Evolutionary conservation across 805 yeast species (phyloP).

Genomic region (Metschnikowia colocasiae): DNA sequence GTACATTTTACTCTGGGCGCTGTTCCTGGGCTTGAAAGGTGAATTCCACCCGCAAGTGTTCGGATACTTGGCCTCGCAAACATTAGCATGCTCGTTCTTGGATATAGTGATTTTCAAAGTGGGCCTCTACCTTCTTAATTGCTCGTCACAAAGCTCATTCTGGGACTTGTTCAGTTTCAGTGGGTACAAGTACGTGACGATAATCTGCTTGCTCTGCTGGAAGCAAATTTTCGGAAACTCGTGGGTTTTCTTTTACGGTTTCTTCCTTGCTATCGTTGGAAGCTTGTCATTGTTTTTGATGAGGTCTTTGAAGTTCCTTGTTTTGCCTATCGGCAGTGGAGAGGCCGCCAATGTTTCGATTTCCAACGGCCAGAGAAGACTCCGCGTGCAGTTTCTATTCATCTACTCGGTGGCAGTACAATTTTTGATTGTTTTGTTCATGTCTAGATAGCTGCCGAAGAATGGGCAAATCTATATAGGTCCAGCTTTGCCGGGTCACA

Average conservation of each 20-base stretch:
- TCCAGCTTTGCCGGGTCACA: background rate
- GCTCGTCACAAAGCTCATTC: slow-evolving; percentile 54
- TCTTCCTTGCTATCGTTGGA: slow-evolving; percentile 32
- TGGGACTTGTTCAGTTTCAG: slow-evolving; percentile 87
- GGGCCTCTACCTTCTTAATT: slow-evolving; percentile 76
- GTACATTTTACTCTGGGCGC: slow-evolving; percentile 78
- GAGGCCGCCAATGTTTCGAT: slow-evolving; percentile 52
- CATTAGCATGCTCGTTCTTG: slow-evolving; percentile 73
- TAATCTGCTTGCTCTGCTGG: slow-evolving; percentile 52
- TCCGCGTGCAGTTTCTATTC: slow-evolving; percentile 83
- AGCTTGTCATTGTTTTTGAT: slow-evolving; percentile 58
- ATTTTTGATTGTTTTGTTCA: slow-evolving; percentile 67
- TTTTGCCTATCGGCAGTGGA: slow-evolving; percentile 48
- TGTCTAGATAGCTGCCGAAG: slow-evolving; percentile 29
- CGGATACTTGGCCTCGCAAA: slow-evolving; percentile 82
- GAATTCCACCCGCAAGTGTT: slow-evolving; percentile 90
- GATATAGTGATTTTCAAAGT: slow-evolving; percentile 75
- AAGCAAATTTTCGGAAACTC: slow-evolving; percentile 42
- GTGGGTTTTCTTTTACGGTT: slow-evolving; percentile 34
- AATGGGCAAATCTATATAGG: background rate
- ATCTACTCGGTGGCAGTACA: slow-evolving; percentile 82
- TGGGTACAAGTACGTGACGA: slow-evolving; percentile 91
- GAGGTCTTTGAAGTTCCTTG: slow-evolving; percentile 65
- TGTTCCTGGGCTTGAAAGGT: slow-evolving; percentile 80
- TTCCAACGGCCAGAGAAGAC: slow-evolving; percentile 64